Evolutionary conservation across 352 stramenopile genomes (phyloP).

Genomic region (Paralagenidium karlingii): DNA sequence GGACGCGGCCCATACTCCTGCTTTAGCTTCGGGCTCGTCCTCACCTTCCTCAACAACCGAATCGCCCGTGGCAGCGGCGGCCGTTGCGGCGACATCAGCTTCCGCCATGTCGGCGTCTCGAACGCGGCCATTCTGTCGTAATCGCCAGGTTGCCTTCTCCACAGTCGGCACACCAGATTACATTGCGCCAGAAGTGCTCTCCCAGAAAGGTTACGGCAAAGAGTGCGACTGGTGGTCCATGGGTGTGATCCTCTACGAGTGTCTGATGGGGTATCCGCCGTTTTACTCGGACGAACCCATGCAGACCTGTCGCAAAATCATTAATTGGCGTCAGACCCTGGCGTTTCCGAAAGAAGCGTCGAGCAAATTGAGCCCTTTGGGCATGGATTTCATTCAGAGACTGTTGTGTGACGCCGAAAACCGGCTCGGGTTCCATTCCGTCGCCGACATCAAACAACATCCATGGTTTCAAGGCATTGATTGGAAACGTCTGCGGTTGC

Average conservation of each 20-base stretch:
- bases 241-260: slow-evolving; percentile 99
- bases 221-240: slow-evolving; percentile 99
- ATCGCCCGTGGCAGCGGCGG: slow-evolving; percentile 11
- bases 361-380: slow-evolving; percentile 54
- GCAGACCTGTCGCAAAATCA: slow-evolving; percentile 94
- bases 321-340: slow-evolving; percentile 82
- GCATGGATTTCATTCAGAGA: slow-evolving; percentile 86
- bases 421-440: slow-evolving; percentile 86
- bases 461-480: slow-evolving; percentile 94
- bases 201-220: slow-evolving; percentile 77
- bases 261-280: slow-evolving; percentile 96
- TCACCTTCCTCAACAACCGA: neutral
- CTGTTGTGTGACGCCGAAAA: slow-evolving; percentile 93
- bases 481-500: slow-evolving; percentile 77
- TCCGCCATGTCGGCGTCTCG: slow-evolving; percentile 26
- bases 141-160: slow-evolving; percentile 91
- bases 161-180: slow-evolving; percentile 99
- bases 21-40: neutral
- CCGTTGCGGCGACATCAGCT: slow-evolving; percentile 2
- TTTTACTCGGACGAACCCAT: slow-evolving; percentile 98
- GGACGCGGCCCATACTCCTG: slow-evolving; percentile 2
- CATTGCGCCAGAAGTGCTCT: slow-evolving; percentile 96
- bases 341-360: slow-evolving; percentile 59
- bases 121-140: slow-evolving; percentile 42
- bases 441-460: slow-evolving; percentile 95